Evolutionary conservation across 352 stramenopile genomes (phyloP), one percentile per base, ranked within the genome.

Genomic region (Discostella stelligera): DNA sequence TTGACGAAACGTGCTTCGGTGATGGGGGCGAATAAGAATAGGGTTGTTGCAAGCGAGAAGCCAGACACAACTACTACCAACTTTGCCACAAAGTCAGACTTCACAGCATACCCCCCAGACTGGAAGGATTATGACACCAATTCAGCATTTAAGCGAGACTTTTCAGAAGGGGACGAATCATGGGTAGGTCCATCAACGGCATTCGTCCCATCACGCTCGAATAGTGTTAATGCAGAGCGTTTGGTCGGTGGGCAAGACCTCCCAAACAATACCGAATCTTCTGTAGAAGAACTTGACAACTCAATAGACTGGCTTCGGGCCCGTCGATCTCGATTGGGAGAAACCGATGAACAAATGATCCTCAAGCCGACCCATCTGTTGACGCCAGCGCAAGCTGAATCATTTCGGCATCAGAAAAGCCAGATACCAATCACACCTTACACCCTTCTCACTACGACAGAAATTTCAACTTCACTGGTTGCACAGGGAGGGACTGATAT

Each of bases 41-140:
- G 3, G 30, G 30, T n/a, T 10, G 14, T 53, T 18, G 6, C 6
- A 20, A 21, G 16, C 16, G n/a, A 23, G 14, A 10, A 41, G 16
- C 4, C n/a, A 25, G 8, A 32, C 9, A 4, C 18, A 20, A 20
- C 32, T 16, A 41, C 44, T 23, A 27, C 58, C 21, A 44, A 74
- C 14, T 39, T 46, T 49, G 27, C 30, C 20, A 46, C 23, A 41
- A 69, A 69, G n/a, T 73, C 48, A 27, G 60, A 76, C 21, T 60
- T 73, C 23, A 50, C 41, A 25, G 16, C 23, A 11, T 81, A 71
- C 48, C 74, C 74, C 2, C 52, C 58, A 49, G 68, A 81, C 39
- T 81, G 74, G 74, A 81, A 67, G 55, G 74, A 81, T 69, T 81
- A 71, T 27, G 74, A 81, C 48, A 77, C 74, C 1, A 70, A 72